Base-by-base conservation (phyloP, 306 rosid species). In the Malus fusca region DNA sequence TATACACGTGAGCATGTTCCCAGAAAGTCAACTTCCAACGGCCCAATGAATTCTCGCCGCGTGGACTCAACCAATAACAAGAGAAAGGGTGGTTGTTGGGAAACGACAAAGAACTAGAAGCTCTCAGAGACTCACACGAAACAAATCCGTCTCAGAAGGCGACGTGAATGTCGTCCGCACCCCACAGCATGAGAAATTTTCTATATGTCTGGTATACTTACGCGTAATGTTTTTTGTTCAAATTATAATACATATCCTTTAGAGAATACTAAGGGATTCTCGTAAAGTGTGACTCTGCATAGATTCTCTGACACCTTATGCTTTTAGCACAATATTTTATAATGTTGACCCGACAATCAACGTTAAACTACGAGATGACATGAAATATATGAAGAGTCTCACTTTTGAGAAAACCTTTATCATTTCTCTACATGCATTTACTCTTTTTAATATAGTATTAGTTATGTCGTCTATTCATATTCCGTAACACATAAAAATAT, bases 71-170 rank as follows among this genome's bases (percentile, higher is more conserved):
- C 46, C 4, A 10, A 30, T 9, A 12, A 62, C 60, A 6, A 21
- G 14, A 19, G 14, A 19, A 17, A 64, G 22, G 43, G 6, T 2
- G 0, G n/a, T 11, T 19, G 31, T 64, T 40, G 31, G 26, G 81
- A 77, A 76, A 81, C 72, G 75, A 76, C 75, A 46, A n/a, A n/a
- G n/a, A n/a, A n/a, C n/a, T 11, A 14, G 78, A 77, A 76, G 26
- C 22, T 9, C 81, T 48, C 71, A 8, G 43, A 40, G 11, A 40
- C 12, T 42, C 44, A 9, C 2, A 8, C 15, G 13, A 28, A 25
- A n/a, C 43, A 18, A 11, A 73, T 25, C 69, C 60, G 61, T 74
- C 77, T 14, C 13, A 12, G 60, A 61, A 26, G 77, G 69, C 69
- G 44, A 61, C 30, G 69, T 60, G 69, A 42, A 61, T 43, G 69